Conservation (phyloP, 2,329 filamentous ascomycete species). For the Colletotrichum godetiae region DNA sequence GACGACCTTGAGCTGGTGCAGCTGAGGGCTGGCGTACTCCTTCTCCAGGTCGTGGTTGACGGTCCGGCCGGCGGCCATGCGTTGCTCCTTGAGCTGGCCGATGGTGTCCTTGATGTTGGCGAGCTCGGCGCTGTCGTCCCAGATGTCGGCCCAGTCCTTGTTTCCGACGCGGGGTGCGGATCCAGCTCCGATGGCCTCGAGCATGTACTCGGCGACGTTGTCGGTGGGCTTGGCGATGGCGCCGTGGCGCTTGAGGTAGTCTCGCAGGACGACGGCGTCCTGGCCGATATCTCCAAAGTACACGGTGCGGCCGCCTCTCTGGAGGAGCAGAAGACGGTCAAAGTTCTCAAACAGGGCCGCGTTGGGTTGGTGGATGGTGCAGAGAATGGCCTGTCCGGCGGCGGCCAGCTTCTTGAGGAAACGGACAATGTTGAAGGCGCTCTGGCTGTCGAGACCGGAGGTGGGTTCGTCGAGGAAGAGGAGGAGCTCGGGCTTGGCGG, state of each 20-base stretch:
- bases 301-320: slow-evolving; percentile 82
- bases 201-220: slow-evolving; percentile 82
- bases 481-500: slow-evolving; percentile 81
- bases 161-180: slow-evolving; percentile 77
- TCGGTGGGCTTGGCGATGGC: slow-evolving; percentile 67
- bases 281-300: slow-evolving; percentile 89
- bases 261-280: slow-evolving; percentile 77
- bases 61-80: slow-evolving; percentile 53
- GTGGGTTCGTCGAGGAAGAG: slow-evolving; percentile 86
- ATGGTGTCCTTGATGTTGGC: slow-evolving; percentile 75
- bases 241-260: slow-evolving; percentile 70
- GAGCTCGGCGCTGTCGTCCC: slow-evolving; percentile 79
- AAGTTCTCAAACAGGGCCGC: slow-evolving; percentile 90
- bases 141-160: slow-evolving; percentile 84
- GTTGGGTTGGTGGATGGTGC: slow-evolving; percentile 92
- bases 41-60: slow-evolving; percentile 68
- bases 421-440: slow-evolving; percentile 80
- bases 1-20: slow-evolving; percentile 83
- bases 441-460: slow-evolving; percentile 77
- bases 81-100: slow-evolving; percentile 70
- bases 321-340: slow-evolving; percentile 82
- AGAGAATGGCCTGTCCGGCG: slow-evolving; percentile 89
- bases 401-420: slow-evolving; percentile 81
- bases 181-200: slow-evolving; percentile 84
- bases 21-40: slow-evolving; percentile 85